A percentile compares a stretch with the other conserved stretches of the same genome.
These are phyloP conservation scores for Arabidopsis hybrid DNA, from an alignment of 441 rosid species.

Conservation along the genomic window DNA sequence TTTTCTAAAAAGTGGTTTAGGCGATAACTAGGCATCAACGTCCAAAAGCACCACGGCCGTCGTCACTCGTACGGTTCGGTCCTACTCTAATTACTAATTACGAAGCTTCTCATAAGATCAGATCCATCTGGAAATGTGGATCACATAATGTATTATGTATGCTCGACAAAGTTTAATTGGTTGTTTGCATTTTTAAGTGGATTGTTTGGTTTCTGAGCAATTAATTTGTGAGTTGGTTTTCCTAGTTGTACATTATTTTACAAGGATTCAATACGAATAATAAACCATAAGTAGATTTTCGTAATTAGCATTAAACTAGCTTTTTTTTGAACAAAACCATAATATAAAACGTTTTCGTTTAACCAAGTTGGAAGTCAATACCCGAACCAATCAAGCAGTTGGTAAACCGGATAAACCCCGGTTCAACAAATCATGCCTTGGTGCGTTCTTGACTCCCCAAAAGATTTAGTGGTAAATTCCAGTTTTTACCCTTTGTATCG, in stretches of 20 bases:
- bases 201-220: no score
- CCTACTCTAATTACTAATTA: no score
- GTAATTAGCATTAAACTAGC: neutral
- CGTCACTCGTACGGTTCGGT: no score
- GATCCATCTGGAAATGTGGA: no score
- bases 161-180: no score
- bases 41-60: no score
- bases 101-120: no score
- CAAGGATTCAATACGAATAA: no score
- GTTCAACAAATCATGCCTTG: constrained; percentile 42
- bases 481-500: constrained; percentile 2
- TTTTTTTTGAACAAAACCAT: neutral
- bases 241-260: neutral
- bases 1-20: neutral
- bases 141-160: no score
- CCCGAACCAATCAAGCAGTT: constrained; percentile 87
- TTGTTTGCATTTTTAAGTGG: no score
- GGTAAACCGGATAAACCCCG: constrained; percentile 19
- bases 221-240: no score
- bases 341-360: neutral
- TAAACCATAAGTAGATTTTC: neutral
- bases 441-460: constrained; percentile 89
- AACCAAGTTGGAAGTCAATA: constrained; percentile 73
- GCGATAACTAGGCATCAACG: neutral
- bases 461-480: constrained; percentile 4